phyloP scores from a whole-genome alignment of 345 rosid genomes.

The Viola odorata region DNA sequence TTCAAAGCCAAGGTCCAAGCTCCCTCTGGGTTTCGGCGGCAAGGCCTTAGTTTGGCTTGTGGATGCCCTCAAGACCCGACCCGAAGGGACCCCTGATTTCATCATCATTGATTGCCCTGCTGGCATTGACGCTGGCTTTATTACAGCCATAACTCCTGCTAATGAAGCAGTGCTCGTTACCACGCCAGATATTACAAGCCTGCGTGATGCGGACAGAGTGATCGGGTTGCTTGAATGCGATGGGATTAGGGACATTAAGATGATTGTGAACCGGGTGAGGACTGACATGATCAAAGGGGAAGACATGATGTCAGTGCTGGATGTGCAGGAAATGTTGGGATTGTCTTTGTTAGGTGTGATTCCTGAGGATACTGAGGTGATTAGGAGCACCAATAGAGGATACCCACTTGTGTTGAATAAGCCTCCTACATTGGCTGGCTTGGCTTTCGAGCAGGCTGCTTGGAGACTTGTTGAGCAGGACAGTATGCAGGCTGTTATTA shows the following conservation, averaged over 20 bases:
- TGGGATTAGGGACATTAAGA: slow-evolving; percentile 86
- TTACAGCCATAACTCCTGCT: slow-evolving; percentile 95
- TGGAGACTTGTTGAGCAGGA: slow-evolving; percentile 99
- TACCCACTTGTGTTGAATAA: slow-evolving; percentile 80
- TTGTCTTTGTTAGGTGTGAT: slow-evolving; percentile 72
- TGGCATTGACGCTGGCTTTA: slow-evolving; percentile 98
- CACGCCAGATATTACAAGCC: slow-evolving; percentile 84
- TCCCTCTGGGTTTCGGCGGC: slow-evolving; percentile 88
- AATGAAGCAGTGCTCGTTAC: slow-evolving; percentile 85
- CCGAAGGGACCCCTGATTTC: slow-evolving; percentile 78
- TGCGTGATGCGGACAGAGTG: slow-evolving; percentile 86
- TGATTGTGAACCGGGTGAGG: slow-evolving; percentile 88
- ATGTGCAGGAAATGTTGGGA: slow-evolving; percentile 93
- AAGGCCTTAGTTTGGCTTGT: slow-evolving; percentile 90
- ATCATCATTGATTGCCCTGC: slow-evolving; percentile 89
- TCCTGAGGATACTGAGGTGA: slow-evolving; percentile 90
- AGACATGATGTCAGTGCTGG: slow-evolving; percentile 97
- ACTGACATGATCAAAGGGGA: slow-evolving; percentile 98
- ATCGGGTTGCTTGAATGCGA: slow-evolving; percentile 86
- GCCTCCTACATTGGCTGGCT: slow-evolving; percentile 90
- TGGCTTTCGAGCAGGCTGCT: slow-evolving; percentile 97
- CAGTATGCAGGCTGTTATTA: slow-evolving; percentile 92
- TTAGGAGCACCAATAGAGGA: slow-evolving; percentile 86
- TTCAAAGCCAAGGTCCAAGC: slow-evolving; percentile 88
- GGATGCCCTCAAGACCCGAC: slow-evolving; percentile 60